phyloP scores from a whole-genome alignment of 192 early-diverging fungal genomes.

The Dispira simplex region DNA sequence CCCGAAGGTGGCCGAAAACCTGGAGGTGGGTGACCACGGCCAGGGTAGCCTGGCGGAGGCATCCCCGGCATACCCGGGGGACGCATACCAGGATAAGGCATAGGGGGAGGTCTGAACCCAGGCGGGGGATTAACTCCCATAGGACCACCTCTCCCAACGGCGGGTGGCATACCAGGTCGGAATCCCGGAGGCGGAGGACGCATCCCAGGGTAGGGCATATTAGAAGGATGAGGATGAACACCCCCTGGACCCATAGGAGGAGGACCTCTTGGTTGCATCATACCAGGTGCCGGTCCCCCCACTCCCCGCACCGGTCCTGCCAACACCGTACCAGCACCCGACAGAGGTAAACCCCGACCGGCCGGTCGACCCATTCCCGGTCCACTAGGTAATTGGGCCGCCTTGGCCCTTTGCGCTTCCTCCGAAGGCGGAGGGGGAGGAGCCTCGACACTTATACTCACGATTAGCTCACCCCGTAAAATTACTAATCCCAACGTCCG shows the following conservation, averaged over 20 bases:
- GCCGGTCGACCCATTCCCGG: slow-evolving; percentile 72
- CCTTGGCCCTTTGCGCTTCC: slow-evolving; percentile 29
- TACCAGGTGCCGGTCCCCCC: slow-evolving; percentile 78
- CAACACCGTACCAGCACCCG: slow-evolving; percentile 41
- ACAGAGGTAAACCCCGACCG: slow-evolving; percentile 56
- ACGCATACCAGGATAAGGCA: slow-evolving; percentile 33
- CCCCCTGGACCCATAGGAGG: slow-evolving; percentile 25
- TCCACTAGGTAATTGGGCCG: slow-evolving; percentile 30
- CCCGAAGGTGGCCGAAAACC: too few relatives aligned
- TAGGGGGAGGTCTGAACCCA: slow-evolving; percentile 43
- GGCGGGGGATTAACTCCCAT: slow-evolving; percentile 18
- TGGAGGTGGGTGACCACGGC: slow-evolving; percentile 3
- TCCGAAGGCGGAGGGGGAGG: slow-evolving; percentile 55
- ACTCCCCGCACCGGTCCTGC: slow-evolving; percentile 90
- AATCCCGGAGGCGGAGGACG: slow-evolving; percentile 46
- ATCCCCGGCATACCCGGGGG: slow-evolving; percentile 13
- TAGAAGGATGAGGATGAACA: slow-evolving; percentile 57
- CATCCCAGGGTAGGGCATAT: slow-evolving; percentile 1
- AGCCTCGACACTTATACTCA: slow-evolving; percentile 78
- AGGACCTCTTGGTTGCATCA: slow-evolving; percentile 75
- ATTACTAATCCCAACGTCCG: slow-evolving; percentile 87
- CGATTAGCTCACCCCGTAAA: slow-evolving; percentile 83
- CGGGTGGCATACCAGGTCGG: slow-evolving; percentile 36
- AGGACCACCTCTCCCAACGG: not conserved
- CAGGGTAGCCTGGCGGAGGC: slow-evolving; percentile 10